These are phyloP conservation scores for Takashimella koratensis DNA, from an alignment of 1,284 basidiomycete species.

Conservation along the genomic window DNA sequence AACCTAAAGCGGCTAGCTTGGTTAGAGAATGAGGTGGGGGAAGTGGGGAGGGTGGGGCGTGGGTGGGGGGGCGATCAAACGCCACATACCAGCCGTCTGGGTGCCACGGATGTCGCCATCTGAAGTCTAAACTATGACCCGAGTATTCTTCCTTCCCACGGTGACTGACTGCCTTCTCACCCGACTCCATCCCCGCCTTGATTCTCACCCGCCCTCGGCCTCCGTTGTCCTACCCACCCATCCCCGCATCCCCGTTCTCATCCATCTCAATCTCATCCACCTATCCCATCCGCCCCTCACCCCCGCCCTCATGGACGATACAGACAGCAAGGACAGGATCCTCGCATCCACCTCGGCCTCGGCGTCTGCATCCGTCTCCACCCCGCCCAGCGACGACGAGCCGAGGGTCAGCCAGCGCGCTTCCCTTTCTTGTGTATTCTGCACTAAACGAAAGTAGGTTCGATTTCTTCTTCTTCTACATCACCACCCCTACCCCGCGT, in stretches of 20 bases:
- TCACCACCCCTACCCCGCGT: too few relatives aligned
- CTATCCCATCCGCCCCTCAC: neutral
- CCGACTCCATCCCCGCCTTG: neutral
- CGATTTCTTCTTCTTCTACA: too few relatives aligned
- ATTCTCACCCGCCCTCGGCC: neutral
- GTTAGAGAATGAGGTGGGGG: too few relatives aligned
- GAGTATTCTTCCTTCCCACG: neutral
- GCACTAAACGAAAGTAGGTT: slow-evolving; percentile 23
- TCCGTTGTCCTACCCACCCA: too few relatives aligned
- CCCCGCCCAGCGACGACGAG: neutral
- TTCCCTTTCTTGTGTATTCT: slow-evolving; percentile 18
- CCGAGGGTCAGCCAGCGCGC: slow-evolving; percentile 17
- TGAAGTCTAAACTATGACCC: too few relatives aligned
- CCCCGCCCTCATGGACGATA: neutral
- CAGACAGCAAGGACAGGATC: too few relatives aligned
- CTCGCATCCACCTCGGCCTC: neutral
- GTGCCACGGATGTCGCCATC: too few relatives aligned
- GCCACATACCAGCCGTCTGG: too few relatives aligned
- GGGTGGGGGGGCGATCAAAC: too few relatives aligned
- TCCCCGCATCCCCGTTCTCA: too few relatives aligned
- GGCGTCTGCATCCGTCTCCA: neutral
- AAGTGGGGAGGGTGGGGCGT: too few relatives aligned
- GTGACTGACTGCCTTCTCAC: neutral
- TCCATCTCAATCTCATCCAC: neutral
- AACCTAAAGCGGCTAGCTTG: too few relatives aligned